Conservation (phyloP, 208 protist species). For the Crithidia expoeki region DNA sequence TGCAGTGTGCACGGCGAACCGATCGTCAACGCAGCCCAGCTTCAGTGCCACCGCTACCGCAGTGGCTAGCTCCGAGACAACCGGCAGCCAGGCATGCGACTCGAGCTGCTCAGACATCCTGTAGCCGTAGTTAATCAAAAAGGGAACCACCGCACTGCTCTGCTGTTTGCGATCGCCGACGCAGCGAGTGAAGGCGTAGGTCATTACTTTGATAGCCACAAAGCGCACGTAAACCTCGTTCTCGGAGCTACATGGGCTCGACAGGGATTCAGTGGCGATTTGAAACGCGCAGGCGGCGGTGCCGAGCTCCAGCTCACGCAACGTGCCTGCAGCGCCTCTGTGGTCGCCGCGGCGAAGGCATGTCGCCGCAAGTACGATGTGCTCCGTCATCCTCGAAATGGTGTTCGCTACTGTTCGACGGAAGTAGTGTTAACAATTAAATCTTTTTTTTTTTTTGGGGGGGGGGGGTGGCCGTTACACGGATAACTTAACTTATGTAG, state of each 20-base stretch:
- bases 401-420: too few relatives aligned
- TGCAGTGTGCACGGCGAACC: slow-evolving; percentile 6
- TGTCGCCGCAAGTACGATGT: slow-evolving; percentile 49
- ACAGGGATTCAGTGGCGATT: slow-evolving; percentile 20
- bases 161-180: slow-evolving; percentile 25
- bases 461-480: too few relatives aligned
- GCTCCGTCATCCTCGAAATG: slow-evolving; percentile 31
- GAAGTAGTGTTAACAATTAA: too few relatives aligned
- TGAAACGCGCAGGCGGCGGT: slow-evolving; percentile 43
- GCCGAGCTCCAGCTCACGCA: slow-evolving; percentile 48
- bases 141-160: slow-evolving; percentile 33
- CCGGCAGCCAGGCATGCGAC: slow-evolving; percentile 56
- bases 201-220: slow-evolving; percentile 62
- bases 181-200: slow-evolving; percentile 55
- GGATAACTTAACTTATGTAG: too few relatives aligned
- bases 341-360: slow-evolving; percentile 69
- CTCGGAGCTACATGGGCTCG: slow-evolving; percentile 4
- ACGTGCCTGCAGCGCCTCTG: slow-evolving; percentile 41
- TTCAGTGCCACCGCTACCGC: slow-evolving; percentile 69
- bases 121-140: slow-evolving; percentile 53
- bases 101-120: slow-evolving; percentile 25
- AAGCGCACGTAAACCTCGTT: slow-evolving; percentile 68
- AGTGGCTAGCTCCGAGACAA: slow-evolving; percentile 63
- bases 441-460: too few relatives aligned
- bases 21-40: slow-evolving; percentile 45